phyloP scores from a whole-genome alignment of 371 early-diverging fungal species.

The Basidiobolus heterosporus region DNA sequence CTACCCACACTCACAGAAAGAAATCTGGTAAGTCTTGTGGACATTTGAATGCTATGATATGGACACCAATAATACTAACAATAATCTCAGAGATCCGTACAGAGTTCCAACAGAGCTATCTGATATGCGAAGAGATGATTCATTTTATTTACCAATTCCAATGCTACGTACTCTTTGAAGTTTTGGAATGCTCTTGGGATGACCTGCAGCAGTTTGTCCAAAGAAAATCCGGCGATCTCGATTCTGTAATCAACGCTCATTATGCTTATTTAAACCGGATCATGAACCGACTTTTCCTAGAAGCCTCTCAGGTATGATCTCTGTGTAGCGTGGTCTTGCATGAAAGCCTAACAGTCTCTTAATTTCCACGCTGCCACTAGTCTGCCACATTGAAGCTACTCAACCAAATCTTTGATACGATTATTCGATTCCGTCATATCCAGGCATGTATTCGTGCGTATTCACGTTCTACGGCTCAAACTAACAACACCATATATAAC shows the following conservation, averaged over 20 bases:
- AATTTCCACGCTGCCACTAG: not conserved
- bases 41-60: not conserved
- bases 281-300: slow-evolving; percentile 21
- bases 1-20: slow-evolving; percentile 24
- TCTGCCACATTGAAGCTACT: not conserved
- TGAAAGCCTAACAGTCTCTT: not conserved
- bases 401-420: slow-evolving; percentile 8
- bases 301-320: slow-evolving; percentile 3
- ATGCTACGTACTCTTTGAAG: slow-evolving; percentile 71
- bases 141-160: slow-evolving; percentile 87
- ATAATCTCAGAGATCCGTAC: slow-evolving; percentile 11
- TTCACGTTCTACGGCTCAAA: too few relatives aligned
- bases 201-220: slow-evolving; percentile 43
- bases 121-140: slow-evolving; percentile 69
- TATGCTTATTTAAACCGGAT: slow-evolving; percentile 38
- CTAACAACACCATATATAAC: too few relatives aligned
- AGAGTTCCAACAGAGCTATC: slow-evolving; percentile 42
- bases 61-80: slow-evolving; percentile 8
- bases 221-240: slow-evolving; percentile 44
- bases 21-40: not conserved
- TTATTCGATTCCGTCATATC: slow-evolving; percentile 12
- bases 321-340: not conserved
- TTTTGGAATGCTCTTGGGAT: slow-evolving; percentile 83
- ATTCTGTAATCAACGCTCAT: slow-evolving; percentile 54
- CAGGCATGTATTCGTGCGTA: not conserved